Evolutionary conservation across 2,329 filamentous ascomycete species (phyloP).

Genomic region (Hymenotorrendiella dingleyae): DNA sequence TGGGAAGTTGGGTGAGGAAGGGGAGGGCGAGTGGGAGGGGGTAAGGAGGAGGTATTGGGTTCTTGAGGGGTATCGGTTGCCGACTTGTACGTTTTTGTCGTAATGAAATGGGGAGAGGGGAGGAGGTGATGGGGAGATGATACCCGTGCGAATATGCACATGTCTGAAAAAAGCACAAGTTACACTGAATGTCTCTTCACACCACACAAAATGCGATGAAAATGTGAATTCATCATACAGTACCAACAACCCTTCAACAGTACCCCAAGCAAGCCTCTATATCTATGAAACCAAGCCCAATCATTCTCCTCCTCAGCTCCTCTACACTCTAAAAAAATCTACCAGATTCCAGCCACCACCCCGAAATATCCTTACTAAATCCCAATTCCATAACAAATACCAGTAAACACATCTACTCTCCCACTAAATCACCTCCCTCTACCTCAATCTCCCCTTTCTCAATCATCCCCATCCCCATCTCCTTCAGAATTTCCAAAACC

Average conservation of each 20-base stretch:
- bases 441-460: background rate
- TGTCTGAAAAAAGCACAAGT: no score
- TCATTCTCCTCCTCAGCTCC: no score
- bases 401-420: background rate
- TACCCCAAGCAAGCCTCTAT: no score
- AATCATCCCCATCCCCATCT: background rate
- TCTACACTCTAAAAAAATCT: no score
- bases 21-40: constrained; percentile 77
- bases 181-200: no score
- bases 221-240: no score
- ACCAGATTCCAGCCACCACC: no score
- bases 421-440: background rate
- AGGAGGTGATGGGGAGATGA: constrained; percentile 1
- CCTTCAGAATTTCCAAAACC: constrained; percentile 43
- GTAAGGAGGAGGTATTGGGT: constrained; percentile 88
- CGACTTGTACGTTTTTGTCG: constrained; percentile 64
- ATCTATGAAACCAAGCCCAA: no score
- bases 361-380: no score
- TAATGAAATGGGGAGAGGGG: constrained; percentile 4
- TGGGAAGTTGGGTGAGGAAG: constrained; percentile 53
- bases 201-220: no score
- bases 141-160: constrained; percentile 5
- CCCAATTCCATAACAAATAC: no score
- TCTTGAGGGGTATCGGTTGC: constrained; percentile 69
- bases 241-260: no score